Evolutionary conservation across 495 filamentous ascomycete species (phyloP).

Genomic region (Cenococcum geophilum): DNA sequence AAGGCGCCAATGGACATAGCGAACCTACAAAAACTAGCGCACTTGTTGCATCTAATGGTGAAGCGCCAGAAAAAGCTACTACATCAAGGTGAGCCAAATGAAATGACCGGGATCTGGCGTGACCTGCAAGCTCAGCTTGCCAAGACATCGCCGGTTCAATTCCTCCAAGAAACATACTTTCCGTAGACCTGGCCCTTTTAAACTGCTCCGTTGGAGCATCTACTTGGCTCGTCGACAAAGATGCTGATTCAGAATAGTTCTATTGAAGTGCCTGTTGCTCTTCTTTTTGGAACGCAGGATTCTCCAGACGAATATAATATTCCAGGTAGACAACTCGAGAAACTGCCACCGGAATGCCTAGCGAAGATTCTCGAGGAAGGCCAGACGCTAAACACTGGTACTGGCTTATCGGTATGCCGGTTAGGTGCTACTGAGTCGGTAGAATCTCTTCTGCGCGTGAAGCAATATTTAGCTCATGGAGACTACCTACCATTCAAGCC

Average conservation of each 20-base stretch:
- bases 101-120: no score
- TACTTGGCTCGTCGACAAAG: neutral
- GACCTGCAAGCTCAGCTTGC: no score
- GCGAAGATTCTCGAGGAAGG: neutral
- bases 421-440: neutral
- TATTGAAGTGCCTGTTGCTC: neutral
- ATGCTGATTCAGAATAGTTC: neutral
- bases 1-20: neutral
- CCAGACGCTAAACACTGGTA: neutral
- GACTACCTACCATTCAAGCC: constrained; percentile 8
- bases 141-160: no score
- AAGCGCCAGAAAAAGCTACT: neutral
- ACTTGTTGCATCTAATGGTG: neutral
- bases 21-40: neutral
- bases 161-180: no score
- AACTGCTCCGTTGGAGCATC: no score
- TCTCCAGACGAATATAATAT: neutral
- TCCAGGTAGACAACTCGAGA: neutral
- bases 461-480: neutral
- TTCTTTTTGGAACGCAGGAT: neutral
- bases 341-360: neutral
- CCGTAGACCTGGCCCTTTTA: no score
- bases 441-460: neutral
- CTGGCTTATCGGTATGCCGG: neutral
- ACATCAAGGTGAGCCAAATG: neutral